A percentile compares a stretch with the other conserved stretches of the same genome.
phyloP scores from a whole-genome alignment of 2,329 filamentous ascomycete genomes.

The Sporothrix variecibatus region DNA sequence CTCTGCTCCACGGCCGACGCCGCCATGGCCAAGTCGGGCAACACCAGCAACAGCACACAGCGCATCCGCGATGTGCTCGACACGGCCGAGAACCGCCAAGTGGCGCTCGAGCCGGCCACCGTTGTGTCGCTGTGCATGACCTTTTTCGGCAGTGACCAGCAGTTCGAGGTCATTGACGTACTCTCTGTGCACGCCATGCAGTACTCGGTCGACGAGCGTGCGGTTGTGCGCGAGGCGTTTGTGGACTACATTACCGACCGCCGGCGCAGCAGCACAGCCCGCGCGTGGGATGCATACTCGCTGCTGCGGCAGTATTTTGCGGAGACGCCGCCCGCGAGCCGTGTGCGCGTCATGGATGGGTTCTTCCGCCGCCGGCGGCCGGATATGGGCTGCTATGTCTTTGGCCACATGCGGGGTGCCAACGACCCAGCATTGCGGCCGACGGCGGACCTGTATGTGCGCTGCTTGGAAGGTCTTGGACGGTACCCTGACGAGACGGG shows the following conservation, averaged over 20 bases:
- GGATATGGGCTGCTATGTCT: conserved; percentile 84
- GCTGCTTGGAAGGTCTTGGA: conserved; percentile 75
- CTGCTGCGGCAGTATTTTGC: conserved; percentile 65
- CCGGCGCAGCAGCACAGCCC: conserved; percentile 58
- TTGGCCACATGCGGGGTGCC: conserved; percentile 91
- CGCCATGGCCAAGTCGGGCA: background rate
- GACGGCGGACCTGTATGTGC: conserved; percentile 71
- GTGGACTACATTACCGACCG: conserved; percentile 67
- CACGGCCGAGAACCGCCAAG: conserved; percentile 69
- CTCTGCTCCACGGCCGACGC: conserved; percentile 47
- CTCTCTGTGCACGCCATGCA: conserved; percentile 73
- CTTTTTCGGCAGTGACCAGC: conserved; percentile 74
- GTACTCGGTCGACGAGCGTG: conserved; percentile 70
- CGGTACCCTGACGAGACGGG: conserved; percentile 50
- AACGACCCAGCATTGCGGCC: conserved; percentile 65
- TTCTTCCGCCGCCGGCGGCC: conserved; percentile 76
- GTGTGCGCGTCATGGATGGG: conserved; percentile 73
- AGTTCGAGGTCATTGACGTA: conserved; percentile 77
- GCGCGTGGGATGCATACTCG: conserved; percentile 67
- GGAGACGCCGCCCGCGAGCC: conserved; percentile 64
- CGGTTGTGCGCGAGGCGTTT: conserved; percentile 65
- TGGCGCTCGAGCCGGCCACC: conserved; percentile 71
- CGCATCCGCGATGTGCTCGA: conserved; percentile 72
- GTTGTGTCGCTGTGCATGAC: conserved; percentile 71
- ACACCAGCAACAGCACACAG: conserved; percentile 62